Evolutionary conservation across 139 green algal species (phyloP).

Genomic region (Diplosphaera chodatii): DNA sequence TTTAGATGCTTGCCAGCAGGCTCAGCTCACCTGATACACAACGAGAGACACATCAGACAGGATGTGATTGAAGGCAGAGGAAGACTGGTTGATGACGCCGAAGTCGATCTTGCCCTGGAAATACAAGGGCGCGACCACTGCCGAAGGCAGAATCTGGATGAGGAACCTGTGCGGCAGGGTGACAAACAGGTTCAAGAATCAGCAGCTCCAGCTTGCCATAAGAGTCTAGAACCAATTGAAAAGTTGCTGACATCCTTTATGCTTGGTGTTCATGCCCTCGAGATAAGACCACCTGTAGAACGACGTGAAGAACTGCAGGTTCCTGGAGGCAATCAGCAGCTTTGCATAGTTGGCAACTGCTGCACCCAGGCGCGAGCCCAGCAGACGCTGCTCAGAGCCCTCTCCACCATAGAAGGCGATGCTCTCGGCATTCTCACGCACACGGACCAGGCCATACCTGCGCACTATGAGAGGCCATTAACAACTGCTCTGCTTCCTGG

Average conservation of each 20-base stretch:
- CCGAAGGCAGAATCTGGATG: constrained; percentile 91
- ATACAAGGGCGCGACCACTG: constrained; percentile 95
- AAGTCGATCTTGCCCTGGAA: constrained; percentile 97
- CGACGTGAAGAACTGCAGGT: constrained; percentile 97
- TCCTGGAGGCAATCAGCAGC: constrained; percentile 75
- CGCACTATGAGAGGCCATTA: too few species aligned
- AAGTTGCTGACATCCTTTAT: too few species aligned
- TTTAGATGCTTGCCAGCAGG: background rate
- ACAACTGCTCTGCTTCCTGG: too few species aligned
- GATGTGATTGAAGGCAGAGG: constrained; percentile 95
- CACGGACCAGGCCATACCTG: constrained; percentile 78
- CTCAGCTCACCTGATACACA: constrained; percentile 64
- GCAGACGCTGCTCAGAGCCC: constrained; percentile 38
- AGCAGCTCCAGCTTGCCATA: too few species aligned
- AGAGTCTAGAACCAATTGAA: too few species aligned
- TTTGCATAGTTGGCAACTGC: constrained; percentile 79
- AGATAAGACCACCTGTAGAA: constrained; percentile 64
- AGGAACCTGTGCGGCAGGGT: constrained; percentile 63
- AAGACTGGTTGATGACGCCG: constrained; percentile 95
- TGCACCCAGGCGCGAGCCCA: constrained; percentile 46
- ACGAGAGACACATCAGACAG: constrained; percentile 89
- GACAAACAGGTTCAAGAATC: too few species aligned
- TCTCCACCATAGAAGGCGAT: constrained; percentile 92
- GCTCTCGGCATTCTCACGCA: constrained; percentile 92
- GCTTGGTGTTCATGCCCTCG: too few species aligned